Conservation (phyloP, 345 rosid species). For the Clarkia xantiana region DNA sequence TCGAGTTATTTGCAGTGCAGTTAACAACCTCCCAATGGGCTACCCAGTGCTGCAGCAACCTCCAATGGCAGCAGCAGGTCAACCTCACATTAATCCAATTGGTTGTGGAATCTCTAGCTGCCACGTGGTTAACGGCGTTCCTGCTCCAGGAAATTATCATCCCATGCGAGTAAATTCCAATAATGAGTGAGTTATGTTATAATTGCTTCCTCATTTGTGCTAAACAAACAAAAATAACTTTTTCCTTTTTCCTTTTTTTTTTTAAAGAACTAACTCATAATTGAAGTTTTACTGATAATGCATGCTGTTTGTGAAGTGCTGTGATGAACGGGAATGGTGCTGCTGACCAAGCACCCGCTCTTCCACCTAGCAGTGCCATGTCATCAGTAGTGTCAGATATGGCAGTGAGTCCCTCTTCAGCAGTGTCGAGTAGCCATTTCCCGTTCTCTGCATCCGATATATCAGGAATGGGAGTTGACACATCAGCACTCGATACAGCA, state of each 20-base stretch:
- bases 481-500: slow-evolving; percentile 75
- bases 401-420: slow-evolving; percentile 91
- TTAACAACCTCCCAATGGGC: slow-evolving; percentile 91
- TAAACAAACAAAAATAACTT: too few relatives aligned
- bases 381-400: slow-evolving; percentile 64
- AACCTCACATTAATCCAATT: slow-evolving; percentile 76
- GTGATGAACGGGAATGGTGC: slow-evolving; percentile 57
- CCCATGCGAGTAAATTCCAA: slow-evolving; percentile 73
- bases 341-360: slow-evolving; percentile 42
- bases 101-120: slow-evolving; percentile 77
- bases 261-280: too few relatives aligned
- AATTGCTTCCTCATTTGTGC: too few relatives aligned
- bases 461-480: slow-evolving; percentile 84
- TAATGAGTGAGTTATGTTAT: slow-evolving; percentile 50
- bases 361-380: slow-evolving; percentile 52
- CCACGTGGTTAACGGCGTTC: slow-evolving; percentile 94
- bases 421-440: slow-evolving; percentile 77
- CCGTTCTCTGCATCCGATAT: slow-evolving; percentile 81
- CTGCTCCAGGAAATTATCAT: slow-evolving; percentile 82
- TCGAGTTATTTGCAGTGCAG: slow-evolving; percentile 66
- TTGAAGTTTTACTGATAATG: not conserved
- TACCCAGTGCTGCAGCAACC: slow-evolving; percentile 91
- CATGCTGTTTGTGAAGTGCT: slow-evolving; percentile 21
- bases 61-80: slow-evolving; percentile 62
- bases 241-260: too few relatives aligned